Conservation (phyloP, 192 early-diverging fungal species). For the Dissophora ornata region DNA sequence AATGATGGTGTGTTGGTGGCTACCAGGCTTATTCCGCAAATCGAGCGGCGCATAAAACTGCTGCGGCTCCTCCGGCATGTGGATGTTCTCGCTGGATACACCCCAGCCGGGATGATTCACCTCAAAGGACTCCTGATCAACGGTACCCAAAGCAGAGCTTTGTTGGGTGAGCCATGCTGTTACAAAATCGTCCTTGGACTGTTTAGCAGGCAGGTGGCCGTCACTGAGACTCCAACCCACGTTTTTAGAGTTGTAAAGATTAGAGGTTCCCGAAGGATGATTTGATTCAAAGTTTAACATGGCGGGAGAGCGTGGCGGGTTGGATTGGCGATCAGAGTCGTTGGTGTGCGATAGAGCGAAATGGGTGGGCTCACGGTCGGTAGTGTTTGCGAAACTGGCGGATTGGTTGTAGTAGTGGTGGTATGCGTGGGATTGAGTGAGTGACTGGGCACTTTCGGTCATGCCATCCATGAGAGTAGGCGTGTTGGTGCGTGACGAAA, state of each 20-base stretch:
- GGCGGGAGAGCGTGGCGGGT: conserved; percentile 4
- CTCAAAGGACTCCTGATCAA: background rate
- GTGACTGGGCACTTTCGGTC: conserved; percentile 5
- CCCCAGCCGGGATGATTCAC: background rate
- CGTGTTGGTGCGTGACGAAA: conserved; percentile 9
- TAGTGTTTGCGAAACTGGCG: too few species aligned
- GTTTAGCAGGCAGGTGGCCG: conserved; percentile 23
- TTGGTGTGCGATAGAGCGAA: background rate
- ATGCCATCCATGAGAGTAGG: conserved; percentile 15
- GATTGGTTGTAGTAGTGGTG: background rate
- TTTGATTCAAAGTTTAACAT: conserved; percentile 7
- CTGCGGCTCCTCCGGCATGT: conserved; percentile 4
- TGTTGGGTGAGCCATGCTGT: conserved; percentile 36
- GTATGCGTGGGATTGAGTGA: conserved; percentile 18
- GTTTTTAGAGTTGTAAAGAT: conserved; percentile 10
- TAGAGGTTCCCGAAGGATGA: background rate
- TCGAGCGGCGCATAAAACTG: background rate
- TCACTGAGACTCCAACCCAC: conserved; percentile 33
- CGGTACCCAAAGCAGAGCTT: background rate
- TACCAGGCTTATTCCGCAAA: background rate
- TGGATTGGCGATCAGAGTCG: conserved; percentile 12
- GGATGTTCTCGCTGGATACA: background rate
- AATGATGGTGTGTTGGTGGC: conserved; percentile 15
- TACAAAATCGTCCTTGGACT: conserved; percentile 27
- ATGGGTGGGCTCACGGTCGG: conserved; percentile 8